phyloP scores from a whole-genome alignment of 2,329 filamentous ascomycete species.

The Parastagonospora avenae region DNA sequence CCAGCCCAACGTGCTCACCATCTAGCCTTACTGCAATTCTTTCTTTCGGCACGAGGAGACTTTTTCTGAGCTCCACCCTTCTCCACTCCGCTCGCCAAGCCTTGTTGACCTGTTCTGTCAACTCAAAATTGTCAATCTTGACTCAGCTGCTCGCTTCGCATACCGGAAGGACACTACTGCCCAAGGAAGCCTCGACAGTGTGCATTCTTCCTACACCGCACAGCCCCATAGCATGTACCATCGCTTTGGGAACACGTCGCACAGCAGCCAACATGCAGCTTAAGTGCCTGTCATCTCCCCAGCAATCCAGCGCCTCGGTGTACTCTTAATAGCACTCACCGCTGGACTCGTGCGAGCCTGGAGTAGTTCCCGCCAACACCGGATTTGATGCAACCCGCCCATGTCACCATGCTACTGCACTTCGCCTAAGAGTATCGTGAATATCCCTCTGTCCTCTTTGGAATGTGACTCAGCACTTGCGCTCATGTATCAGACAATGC shows the following conservation, averaged over 20 bases:
- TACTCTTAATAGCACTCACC: conserved; percentile 15
- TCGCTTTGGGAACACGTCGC: conserved; percentile 14
- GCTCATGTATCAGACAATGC: neutral
- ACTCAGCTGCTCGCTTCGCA: no score
- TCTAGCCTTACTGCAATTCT: no score
- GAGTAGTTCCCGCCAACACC: conserved; percentile 6
- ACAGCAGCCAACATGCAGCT: conserved; percentile 11
- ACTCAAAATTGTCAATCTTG: no score
- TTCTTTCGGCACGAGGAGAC: no score
- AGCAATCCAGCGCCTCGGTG: conserved; percentile 10
- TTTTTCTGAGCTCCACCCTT: no score
- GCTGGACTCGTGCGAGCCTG: conserved; percentile 23
- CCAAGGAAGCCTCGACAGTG: conserved; percentile 11
- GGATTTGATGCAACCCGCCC: conserved; percentile 3
- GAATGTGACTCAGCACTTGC: conserved; percentile 1
- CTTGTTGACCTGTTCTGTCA: no score
- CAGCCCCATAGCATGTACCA: conserved; percentile 25
- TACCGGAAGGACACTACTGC: neutral
- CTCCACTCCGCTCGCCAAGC: no score
- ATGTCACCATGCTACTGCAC: conserved; percentile 13
- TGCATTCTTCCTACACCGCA: conserved; percentile 13
- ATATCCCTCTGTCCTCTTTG: no score
- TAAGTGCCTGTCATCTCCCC: conserved; percentile 12
- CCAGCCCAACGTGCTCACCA: no score
- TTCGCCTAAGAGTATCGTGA: no score